Evolutionary conservation across 2,329 filamentous ascomycete genomes (phyloP).

Genomic region (Trichoderma sp.): DNA sequence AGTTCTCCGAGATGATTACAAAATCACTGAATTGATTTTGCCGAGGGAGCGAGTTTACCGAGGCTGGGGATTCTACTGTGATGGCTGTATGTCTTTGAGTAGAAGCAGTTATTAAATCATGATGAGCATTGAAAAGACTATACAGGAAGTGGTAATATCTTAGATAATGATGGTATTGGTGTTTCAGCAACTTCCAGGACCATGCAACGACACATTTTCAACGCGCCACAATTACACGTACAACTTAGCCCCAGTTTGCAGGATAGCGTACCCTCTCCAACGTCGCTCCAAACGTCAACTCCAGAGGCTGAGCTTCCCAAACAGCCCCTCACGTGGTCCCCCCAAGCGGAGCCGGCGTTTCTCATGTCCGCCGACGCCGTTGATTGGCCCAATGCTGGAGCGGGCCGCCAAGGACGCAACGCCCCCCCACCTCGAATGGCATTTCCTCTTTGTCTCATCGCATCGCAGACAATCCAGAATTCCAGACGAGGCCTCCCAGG

Average conservation of each 20-base stretch:
- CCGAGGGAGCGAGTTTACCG: not conserved
- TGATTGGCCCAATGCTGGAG: not conserved
- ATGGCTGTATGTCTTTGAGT: not conserved
- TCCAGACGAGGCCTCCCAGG: constrained; percentile 13
- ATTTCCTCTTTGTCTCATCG: constrained; percentile 9
- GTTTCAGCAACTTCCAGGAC: not conserved
- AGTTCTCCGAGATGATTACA: not conserved
- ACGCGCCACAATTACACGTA: not conserved
- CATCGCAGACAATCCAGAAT: not conserved
- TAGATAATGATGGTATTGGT: not conserved
- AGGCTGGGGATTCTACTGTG: not conserved
- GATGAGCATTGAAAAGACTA: not conserved
- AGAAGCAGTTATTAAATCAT: not conserved
- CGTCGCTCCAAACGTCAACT: not conserved
- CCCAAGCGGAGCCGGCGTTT: not conserved
- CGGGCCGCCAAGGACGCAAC: not conserved
- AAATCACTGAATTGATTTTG: not conserved
- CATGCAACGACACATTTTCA: not conserved
- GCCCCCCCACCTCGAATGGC: constrained; percentile 17
- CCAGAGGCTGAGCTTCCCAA: not conserved
- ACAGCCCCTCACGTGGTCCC: not conserved
- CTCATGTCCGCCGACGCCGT: not conserved
- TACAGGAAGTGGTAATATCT: not conserved
- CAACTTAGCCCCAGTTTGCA: not conserved
- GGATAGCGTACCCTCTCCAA: constrained; percentile 11